Evolutionary conservation across 352 stramenopile genomes (phyloP).

Genomic region (Globisporangium lucens): DNA sequence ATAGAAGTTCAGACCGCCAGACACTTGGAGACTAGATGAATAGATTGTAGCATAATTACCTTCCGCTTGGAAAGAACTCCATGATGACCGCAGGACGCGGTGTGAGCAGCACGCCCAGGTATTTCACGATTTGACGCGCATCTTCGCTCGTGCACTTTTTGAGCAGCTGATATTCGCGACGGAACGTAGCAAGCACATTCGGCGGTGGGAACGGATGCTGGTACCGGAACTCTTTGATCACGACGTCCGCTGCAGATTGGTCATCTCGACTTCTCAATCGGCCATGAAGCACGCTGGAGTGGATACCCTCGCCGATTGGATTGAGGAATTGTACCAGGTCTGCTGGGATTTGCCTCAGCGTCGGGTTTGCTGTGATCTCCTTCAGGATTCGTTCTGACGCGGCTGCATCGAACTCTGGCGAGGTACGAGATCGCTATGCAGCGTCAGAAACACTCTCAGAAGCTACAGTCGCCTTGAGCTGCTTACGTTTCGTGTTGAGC

Average conservation of each 20-base stretch:
- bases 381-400: conserved; percentile 19
- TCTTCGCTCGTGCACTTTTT: conserved; percentile 16
- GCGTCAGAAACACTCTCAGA: conserved; percentile 8
- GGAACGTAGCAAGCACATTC: conserved; percentile 33
- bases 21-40: not conserved
- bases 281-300: conserved; percentile 29
- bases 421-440: not conserved
- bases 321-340: conserved; percentile 18
- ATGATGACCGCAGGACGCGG: conserved; percentile 29
- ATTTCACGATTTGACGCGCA: conserved; percentile 18
- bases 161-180: conserved; percentile 32
- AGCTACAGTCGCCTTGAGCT: conserved; percentile 33
- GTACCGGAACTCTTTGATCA: conserved; percentile 41
- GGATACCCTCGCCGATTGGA: conserved; percentile 29
- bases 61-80: conserved; percentile 31
- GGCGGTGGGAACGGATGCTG: conserved; percentile 25
- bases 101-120: conserved; percentile 28
- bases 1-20: not conserved
- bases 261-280: conserved; percentile 3
- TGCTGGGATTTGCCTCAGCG: conserved; percentile 10
- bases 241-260: conserved; percentile 10
- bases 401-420: not conserved
- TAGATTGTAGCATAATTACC: conserved; percentile 12
- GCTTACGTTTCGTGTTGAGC: conserved; percentile 37
- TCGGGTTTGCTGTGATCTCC: conserved; percentile 21